phyloP scores from a whole-genome alignment of 768 basidiomycete species.

The Collybia sordida region DNA sequence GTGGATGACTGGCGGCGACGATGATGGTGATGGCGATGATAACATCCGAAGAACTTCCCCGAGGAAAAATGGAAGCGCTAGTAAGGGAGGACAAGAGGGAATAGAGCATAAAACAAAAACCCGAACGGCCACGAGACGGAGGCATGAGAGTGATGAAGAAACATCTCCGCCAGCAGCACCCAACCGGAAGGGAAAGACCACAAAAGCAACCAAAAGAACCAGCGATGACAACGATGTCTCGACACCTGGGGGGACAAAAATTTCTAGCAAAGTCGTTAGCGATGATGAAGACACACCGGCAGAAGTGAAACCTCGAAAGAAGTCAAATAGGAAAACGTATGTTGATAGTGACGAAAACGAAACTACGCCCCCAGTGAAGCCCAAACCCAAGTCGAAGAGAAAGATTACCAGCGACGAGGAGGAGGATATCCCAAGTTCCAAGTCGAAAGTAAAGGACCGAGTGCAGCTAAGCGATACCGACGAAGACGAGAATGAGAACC shows the following conservation, averaged over 20 bases:
- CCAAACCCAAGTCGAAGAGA: conserved; percentile 15
- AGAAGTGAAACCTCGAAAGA: not conserved
- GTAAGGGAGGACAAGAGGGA: not conserved
- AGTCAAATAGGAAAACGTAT: not conserved
- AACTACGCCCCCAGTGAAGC: conserved; percentile 8
- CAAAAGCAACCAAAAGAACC: not conserved
- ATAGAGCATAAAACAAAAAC: not conserved
- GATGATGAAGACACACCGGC: too few relatives aligned
- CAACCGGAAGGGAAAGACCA: not conserved
- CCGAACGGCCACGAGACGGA: not conserved
- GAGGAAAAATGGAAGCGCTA: conserved; percentile 2
- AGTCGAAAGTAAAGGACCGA: not conserved
- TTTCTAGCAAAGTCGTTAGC: not conserved
- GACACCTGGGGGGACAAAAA: not conserved
- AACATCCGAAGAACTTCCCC: conserved; percentile 1
- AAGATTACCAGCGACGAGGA: conserved; percentile 10
- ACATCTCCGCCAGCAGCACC: not conserved
- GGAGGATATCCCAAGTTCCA: conserved; percentile 8
- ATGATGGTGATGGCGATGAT: conserved; percentile 9
- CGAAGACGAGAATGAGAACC: conserved; percentile 9
- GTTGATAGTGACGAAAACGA: conserved; percentile 3
- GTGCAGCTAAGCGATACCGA: not conserved
- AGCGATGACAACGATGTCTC: not conserved
- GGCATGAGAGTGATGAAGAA: not conserved
- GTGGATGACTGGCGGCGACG: conserved; percentile 7